Evolutionary conservation across 2,329 filamentous ascomycete species (phyloP), one percentile per base, ranked within the genome.

Genomic region (Botrytis squamosa): DNA sequence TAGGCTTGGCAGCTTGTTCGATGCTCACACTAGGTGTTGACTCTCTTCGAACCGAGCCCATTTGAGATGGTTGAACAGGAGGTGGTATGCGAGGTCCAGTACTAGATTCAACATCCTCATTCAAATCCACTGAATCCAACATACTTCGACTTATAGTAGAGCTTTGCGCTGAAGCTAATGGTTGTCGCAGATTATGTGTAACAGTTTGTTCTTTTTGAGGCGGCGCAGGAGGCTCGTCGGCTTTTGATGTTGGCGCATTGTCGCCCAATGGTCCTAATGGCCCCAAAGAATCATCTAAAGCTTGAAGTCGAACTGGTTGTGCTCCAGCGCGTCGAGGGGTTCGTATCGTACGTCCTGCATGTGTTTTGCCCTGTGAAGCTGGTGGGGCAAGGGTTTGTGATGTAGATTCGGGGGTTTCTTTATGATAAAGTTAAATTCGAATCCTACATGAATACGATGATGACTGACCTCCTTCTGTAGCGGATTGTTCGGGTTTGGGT

Each of bases 1-100:
- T 92, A 8, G 96, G 96, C 83, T 97, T 97, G 44, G 95, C 91
- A 65, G 96, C 96, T 84, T 97, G 93, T 83, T 98, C 95, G 73
- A 98, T 86, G 82, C 92, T 97, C 77, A 98, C 89, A 81, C 95
- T 97, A 29, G 95, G 94, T 80, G 85, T 90, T 77, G 81, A 88
- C 80, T 84, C 87, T 82, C 83, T 86, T 78, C 84, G 84, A 46
- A 87, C 81, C 42, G 85, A 83, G 73, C 86, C 88, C 33, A 86
- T 86, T 76, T 85, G 84, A 10, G 89, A 86, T 57, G 87, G 85
- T 76, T 89, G 87, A 16, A 91, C 89, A 3, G 89, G 89, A 49
- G 89, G 89, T 68, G 92, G 93, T 74, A 88, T 87, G 76, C 93
- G 86, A 55, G 91, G 87, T 59, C 89, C 86, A 7, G 84, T 79